These are phyloP conservation scores for Prunus padus DNA, from an alignment of 306 rosid species.

Conservation along the genomic window DNA sequence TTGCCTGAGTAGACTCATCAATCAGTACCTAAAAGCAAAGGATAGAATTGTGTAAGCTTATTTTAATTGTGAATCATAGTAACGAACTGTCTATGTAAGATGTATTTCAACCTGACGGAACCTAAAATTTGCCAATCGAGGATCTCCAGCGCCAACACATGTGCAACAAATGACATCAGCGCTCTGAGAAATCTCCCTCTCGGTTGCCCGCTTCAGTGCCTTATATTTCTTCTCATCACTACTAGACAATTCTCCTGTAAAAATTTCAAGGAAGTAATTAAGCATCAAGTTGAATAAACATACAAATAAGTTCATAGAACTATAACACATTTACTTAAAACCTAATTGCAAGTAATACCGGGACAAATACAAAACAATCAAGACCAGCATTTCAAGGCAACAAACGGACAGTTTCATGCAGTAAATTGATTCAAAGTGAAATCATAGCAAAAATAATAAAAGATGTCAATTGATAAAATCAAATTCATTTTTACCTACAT, in stretches of 20 bases:
- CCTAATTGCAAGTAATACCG: no score
- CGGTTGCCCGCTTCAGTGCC: conserved; percentile 97
- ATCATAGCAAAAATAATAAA: background rate
- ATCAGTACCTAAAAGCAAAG: conserved; percentile 71
- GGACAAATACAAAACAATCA: background rate
- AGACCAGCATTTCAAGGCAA: background rate
- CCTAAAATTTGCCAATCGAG: conserved; percentile 93
- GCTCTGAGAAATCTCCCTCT: conserved; percentile 99
- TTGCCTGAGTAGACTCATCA: conserved; percentile 99
- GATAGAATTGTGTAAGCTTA: conserved; percentile 20
- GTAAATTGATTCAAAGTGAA: background rate
- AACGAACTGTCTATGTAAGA: conserved; percentile 11
- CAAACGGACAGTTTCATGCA: background rate
- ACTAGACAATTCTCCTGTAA: conserved; percentile 91
- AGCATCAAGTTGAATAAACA: conserved; percentile 2
- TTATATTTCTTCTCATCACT: conserved; percentile 97
- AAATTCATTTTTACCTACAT: background rate
- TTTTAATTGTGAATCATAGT: conserved; percentile 7
- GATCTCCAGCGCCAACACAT: conserved; percentile 99
- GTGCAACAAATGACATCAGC: conserved; percentile 99
- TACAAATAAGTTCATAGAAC: background rate
- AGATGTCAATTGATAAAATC: background rate
- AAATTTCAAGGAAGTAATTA: conserved; percentile 5
- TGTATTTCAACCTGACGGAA: conserved; percentile 84
- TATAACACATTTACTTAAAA: no score